phyloP scores from a whole-genome alignment of 176 grass and related monocot genomes.

The Carex scoparia region DNA sequence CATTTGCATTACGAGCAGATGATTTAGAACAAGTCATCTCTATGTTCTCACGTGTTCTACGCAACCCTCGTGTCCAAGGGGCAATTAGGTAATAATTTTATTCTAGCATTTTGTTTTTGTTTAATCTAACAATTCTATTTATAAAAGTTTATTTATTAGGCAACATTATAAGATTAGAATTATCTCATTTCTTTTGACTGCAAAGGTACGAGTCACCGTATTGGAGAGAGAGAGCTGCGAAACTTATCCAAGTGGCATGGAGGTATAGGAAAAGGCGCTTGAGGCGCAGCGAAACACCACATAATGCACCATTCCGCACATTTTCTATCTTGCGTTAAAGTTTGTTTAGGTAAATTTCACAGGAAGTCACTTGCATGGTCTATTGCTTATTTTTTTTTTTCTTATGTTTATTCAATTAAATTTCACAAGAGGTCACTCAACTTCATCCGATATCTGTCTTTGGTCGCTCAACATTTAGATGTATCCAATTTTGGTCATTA shows the following conservation, averaged over 20 bases:
- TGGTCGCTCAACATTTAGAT: not conserved
- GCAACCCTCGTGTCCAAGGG: slow-evolving; percentile 80
- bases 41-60: slow-evolving; percentile 71
- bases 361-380: not conserved
- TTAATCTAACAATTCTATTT: not conserved
- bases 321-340: slow-evolving; percentile 7
- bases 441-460: not conserved
- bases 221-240: slow-evolving; percentile 78
- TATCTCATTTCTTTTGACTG: not conserved
- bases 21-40: slow-evolving; percentile 80
- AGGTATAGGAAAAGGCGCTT: slow-evolving; percentile 70
- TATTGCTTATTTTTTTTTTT: not conserved
- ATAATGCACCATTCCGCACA: slow-evolving; percentile 27
- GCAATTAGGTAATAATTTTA: slow-evolving; percentile 45
- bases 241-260: slow-evolving; percentile 83
- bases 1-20: slow-evolving; percentile 72
- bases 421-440: not conserved
- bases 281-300: slow-evolving; percentile 38
- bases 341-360: not conserved
- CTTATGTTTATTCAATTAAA: not conserved
- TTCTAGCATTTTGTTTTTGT: not conserved
- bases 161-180: not conserved
- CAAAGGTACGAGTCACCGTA: slow-evolving; percentile 89
- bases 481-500: too few relatives aligned
- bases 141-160: not conserved